phyloP scores from a whole-genome alignment of 495 filamentous ascomycete genomes.

The Venustampulla echinocandica region DNA sequence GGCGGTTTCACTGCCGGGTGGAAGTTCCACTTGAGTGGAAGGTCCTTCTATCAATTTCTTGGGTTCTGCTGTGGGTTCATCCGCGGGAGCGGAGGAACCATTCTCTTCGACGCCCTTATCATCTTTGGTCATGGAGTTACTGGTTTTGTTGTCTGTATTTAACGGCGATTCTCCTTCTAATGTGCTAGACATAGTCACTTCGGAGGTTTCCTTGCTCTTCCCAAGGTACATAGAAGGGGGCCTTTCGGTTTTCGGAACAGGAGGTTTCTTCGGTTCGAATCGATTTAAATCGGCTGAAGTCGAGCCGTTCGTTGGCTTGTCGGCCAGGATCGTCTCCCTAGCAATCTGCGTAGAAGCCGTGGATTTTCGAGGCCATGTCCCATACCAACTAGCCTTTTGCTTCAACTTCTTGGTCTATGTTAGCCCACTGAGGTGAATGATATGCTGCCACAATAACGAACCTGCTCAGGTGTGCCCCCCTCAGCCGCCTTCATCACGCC shows the following conservation, averaged over 20 bases:
- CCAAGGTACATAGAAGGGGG: slow-evolving; percentile 37
- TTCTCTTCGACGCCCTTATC: neutral
- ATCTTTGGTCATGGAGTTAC: no score
- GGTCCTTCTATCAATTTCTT: neutral
- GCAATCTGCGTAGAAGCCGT: slow-evolving; percentile 65
- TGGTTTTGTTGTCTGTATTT: neutral
- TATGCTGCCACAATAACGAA: neutral
- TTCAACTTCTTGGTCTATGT: slow-evolving; percentile 6
- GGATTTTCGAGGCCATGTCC: slow-evolving; percentile 64
- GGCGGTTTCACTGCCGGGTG: slow-evolving; percentile 5
- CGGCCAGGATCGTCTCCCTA: slow-evolving; percentile 59
- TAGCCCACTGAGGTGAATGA: neutral
- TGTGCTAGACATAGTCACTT: slow-evolving; percentile 21
- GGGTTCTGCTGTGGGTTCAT: neutral
- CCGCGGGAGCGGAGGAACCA: neutral
- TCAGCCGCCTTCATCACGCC: slow-evolving; percentile 1
- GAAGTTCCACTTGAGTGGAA: neutral
- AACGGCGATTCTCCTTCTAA: slow-evolving; percentile 6
- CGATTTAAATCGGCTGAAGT: slow-evolving; percentile 42
- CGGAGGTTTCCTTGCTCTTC: slow-evolving; percentile 27
- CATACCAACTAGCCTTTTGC: slow-evolving; percentile 48
- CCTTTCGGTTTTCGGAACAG: slow-evolving; percentile 14
- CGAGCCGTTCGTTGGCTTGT: slow-evolving; percentile 38
- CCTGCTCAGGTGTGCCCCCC: neutral
- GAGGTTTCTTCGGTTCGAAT: slow-evolving; percentile 34